phyloP scores from a whole-genome alignment of 768 basidiomycete species.

The Suillus plorans region DNA sequence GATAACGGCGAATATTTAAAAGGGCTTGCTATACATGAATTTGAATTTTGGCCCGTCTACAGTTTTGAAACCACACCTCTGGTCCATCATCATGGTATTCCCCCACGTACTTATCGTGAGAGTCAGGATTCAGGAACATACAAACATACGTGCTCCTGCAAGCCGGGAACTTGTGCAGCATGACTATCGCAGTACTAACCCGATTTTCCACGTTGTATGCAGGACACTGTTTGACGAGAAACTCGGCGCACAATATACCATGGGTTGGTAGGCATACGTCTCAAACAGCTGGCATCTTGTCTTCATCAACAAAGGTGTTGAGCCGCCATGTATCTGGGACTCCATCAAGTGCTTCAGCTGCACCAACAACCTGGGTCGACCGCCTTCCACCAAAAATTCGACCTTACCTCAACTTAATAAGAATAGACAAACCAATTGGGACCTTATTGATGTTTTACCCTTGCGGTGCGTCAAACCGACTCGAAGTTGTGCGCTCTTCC shows the following conservation, averaged over 20 bases:
- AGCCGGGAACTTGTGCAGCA: not conserved
- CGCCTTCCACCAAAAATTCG: slow-evolving; percentile 53
- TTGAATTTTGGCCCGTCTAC: no score
- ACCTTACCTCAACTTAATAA: slow-evolving; percentile 84
- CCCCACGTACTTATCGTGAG: no score
- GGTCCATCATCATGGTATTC: no score
- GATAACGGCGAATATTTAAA: no score
- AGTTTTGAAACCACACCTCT: no score
- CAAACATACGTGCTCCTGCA: no score
- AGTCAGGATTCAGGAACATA: no score
- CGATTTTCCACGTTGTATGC: not conserved
- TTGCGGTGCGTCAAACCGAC: slow-evolving; percentile 62
- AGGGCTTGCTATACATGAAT: no score
- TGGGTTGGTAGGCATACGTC: not conserved
- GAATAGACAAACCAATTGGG: slow-evolving; percentile 96
- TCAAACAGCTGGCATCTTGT: not conserved
- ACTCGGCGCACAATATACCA: not conserved
- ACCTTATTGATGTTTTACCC: slow-evolving; percentile 90
- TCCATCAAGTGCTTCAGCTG: slow-evolving; percentile 7
- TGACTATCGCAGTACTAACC: not conserved
- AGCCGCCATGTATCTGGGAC: slow-evolving; percentile 16
- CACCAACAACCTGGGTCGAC: slow-evolving; percentile 61
- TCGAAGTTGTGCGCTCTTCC: not conserved
- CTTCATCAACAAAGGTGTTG: not conserved
- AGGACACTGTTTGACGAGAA: not conserved